These are phyloP conservation scores for Leccinum fibrillosum DNA, from an alignment of 768 basidiomycete species.

Conservation along the genomic window DNA sequence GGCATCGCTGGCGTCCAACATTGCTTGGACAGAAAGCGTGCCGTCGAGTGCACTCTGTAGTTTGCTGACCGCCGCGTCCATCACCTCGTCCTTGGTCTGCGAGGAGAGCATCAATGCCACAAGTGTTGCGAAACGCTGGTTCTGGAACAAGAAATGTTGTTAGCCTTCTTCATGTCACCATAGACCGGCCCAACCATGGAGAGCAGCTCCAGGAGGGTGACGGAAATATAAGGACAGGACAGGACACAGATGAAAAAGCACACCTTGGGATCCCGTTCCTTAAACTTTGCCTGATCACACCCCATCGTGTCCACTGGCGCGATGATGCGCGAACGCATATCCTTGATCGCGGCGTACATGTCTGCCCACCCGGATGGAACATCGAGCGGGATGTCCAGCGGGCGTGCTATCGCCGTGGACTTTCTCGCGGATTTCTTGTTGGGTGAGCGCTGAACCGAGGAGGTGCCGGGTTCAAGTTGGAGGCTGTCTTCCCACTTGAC, in stretches of 20 bases:
- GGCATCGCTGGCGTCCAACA: conserved; percentile 59
- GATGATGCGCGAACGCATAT: conserved; percentile 65
- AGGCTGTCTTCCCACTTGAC: background rate
- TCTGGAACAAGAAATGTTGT: conserved; percentile 40
- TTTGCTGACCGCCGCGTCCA: conserved; percentile 71
- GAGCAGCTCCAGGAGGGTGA: too few relatives aligned
- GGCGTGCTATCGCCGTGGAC: conserved; percentile 49
- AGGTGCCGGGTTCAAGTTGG: too few relatives aligned
- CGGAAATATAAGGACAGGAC: too few relatives aligned
- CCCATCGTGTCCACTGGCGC: conserved; percentile 96
- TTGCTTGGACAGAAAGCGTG: conserved; percentile 64
- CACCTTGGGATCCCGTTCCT: conserved; percentile 68
- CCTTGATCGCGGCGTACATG: conserved; percentile 66
- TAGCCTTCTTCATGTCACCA: too few relatives aligned
- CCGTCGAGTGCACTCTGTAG: conserved; percentile 75
- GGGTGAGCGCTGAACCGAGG: too few relatives aligned
- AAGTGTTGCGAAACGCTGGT: conserved; percentile 76
- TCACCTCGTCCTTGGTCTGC: conserved; percentile 93
- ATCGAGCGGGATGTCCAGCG: conserved; percentile 60
- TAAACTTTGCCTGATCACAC: conserved; percentile 64
- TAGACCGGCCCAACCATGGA: too few relatives aligned
- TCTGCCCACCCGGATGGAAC: conserved; percentile 66
- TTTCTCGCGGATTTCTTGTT: conserved; percentile 44
- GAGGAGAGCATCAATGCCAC: conserved; percentile 94
- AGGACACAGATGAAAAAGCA: background rate